Conservation (phyloP, 176 grass and related monocot species). For the Alloteropsis semialata region DNA sequence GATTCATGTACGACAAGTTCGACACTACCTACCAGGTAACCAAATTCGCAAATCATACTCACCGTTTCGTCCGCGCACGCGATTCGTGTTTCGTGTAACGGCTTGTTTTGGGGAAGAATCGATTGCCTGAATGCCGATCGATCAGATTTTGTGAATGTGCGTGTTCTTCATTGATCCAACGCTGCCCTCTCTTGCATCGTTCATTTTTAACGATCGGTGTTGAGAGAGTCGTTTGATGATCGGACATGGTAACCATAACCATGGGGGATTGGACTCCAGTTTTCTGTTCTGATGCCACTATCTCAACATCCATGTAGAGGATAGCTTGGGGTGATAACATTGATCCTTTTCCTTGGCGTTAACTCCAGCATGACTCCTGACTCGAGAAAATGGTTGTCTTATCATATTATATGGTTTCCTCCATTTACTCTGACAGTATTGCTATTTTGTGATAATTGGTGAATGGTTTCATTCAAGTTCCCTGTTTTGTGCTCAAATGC, state of each 20-base stretch:
- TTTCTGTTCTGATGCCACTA: background rate
- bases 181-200: background rate
- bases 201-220: background rate
- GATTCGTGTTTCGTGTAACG: background rate
- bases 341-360: background rate
- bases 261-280: background rate
- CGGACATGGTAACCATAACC: background rate
- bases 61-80: no score
- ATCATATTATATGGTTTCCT: background rate
- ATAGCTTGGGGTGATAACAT: background rate
- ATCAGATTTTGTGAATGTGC: background rate
- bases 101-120: background rate
- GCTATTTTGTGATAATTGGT: background rate
- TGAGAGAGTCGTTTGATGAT: background rate
- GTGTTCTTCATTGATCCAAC: background rate
- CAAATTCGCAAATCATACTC: background rate
- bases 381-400: background rate
- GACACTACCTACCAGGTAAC: constrained; percentile 70
- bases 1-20: constrained; percentile 99
- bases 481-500: constrained; percentile 2
- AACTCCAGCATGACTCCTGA: background rate
- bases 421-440: background rate
- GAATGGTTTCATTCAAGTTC: background rate
- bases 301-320: background rate
- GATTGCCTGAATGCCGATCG: background rate